These are phyloP conservation scores for Chrysosporium keratinophilum DNA, from an alignment of 2,329 filamentous ascomycete genomes.

Conservation along the genomic window DNA sequence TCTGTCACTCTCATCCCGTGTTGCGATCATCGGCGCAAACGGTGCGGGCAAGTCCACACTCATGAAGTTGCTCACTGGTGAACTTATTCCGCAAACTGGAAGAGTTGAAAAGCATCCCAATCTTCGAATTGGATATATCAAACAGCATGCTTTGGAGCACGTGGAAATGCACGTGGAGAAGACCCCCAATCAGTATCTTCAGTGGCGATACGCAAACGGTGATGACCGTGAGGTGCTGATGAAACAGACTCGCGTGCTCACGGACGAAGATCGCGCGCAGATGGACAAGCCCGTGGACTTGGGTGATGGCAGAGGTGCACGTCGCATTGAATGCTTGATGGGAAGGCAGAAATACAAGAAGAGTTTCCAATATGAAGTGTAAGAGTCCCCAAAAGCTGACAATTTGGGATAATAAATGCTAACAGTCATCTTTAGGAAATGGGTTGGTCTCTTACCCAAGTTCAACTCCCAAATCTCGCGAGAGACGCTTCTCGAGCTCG, in stretches of 20 bases:
- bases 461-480: conserved; percentile 86
- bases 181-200: conserved; percentile 96
- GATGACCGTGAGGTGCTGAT: conserved; percentile 94
- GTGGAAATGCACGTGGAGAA: conserved; percentile 99
- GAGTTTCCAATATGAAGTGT: conserved; percentile 95
- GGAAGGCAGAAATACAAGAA: conserved; percentile 99
- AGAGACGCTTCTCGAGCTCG: conserved; percentile 74
- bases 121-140: conserved; percentile 97
- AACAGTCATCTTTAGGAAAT: conserved; percentile 52
- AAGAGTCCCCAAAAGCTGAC: conserved; percentile 29
- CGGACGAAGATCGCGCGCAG: conserved; percentile 72
- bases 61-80: conserved; percentile 93
- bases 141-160: conserved; percentile 97
- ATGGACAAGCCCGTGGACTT: conserved; percentile 86
- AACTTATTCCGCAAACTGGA: conserved; percentile 70
- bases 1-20: conserved; percentile 77
- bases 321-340: conserved; percentile 77
- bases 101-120: conserved; percentile 98
- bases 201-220: conserved; percentile 96
- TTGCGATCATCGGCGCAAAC: conserved; percentile 93
- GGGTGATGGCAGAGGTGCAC: conserved; percentile 65
- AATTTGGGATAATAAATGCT: conserved; percentile 16
- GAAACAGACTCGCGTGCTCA: conserved; percentile 91
- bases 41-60: conserved; percentile 97
- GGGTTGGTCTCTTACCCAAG: conserved; percentile 80